phyloP scores from a whole-genome alignment of 192 early-diverging fungal genomes.

The Chytriomyces sp. region DNA sequence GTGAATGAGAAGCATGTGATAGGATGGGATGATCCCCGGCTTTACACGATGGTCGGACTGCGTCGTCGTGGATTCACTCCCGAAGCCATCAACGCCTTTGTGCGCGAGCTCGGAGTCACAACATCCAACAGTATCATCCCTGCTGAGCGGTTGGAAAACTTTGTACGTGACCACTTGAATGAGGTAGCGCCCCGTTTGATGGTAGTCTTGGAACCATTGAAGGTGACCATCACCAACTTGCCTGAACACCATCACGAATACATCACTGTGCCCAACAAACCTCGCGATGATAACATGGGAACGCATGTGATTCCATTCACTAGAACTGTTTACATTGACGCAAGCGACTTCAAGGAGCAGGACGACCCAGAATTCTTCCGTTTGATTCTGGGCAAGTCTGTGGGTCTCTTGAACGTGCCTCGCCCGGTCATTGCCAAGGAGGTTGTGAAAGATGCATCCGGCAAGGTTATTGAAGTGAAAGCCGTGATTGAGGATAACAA shows the following conservation, averaged over 20 bases:
- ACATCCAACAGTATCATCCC: slow-evolving; percentile 80
- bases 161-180: slow-evolving; percentile 93
- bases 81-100: slow-evolving; percentile 97
- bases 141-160: slow-evolving; percentile 87
- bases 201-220: slow-evolving; percentile 86
- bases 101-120: slow-evolving; percentile 90
- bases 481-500: slow-evolving; percentile 76
- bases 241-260: slow-evolving; percentile 79
- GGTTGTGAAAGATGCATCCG: slow-evolving; percentile 74
- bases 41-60: slow-evolving; percentile 94
- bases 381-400: slow-evolving; percentile 89
- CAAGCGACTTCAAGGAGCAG: slow-evolving; percentile 86
- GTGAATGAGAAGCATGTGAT: slow-evolving; percentile 75
- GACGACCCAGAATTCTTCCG: slow-evolving; percentile 96
- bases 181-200: slow-evolving; percentile 91
- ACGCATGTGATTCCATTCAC: slow-evolving; percentile 89
- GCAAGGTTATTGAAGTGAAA: slow-evolving; percentile 80
- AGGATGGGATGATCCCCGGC: slow-evolving; percentile 96
- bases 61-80: slow-evolving; percentile 97
- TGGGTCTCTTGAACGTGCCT: slow-evolving; percentile 88
- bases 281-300: slow-evolving; percentile 83
- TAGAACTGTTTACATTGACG: slow-evolving; percentile 91
- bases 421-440: slow-evolving; percentile 84
- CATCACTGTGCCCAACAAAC: slow-evolving; percentile 86
- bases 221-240: slow-evolving; percentile 88